A percentile compares a stretch with the other conserved stretches of the same genome.
Evolutionary conservation across 176 grass and related monocot genomes (phyloP).

Genomic region (Urochloa ruziziensis): DNA sequence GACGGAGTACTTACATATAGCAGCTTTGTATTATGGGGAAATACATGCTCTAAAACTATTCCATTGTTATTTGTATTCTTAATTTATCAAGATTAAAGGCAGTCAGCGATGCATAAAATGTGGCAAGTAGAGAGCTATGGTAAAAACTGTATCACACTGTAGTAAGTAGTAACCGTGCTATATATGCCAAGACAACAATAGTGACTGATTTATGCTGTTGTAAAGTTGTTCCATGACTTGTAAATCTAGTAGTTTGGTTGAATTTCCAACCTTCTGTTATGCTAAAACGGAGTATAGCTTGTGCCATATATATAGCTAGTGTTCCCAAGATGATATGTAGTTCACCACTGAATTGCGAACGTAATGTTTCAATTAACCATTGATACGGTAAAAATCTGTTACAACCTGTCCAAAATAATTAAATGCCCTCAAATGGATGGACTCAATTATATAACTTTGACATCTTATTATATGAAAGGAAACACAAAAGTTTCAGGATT

Average conservation of each 20-base stretch:
- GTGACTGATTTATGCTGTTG: neutral
- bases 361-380: neutral
- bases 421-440: neutral
- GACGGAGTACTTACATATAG: neutral
- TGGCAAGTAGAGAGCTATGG: neutral
- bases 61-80: neutral
- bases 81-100: neutral
- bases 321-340: neutral
- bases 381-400: neutral
- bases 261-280: neutral
- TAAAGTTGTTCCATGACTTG: neutral
- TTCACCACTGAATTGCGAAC: neutral
- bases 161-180: neutral
- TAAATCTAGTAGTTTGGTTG: neutral
- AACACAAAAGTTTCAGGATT: neutral
- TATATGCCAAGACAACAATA: neutral
- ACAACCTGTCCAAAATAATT: neutral
- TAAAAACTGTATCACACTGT: neutral
- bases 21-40: neutral
- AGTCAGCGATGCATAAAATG: conserved; percentile 20
- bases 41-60: neutral
- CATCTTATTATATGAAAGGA: neutral
- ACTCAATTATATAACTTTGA: neutral
- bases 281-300: neutral
- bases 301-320: neutral